Conservation (phyloP, 371 early-diverging fungal genomes). For the Sanchytrium tribonematis region DNA sequence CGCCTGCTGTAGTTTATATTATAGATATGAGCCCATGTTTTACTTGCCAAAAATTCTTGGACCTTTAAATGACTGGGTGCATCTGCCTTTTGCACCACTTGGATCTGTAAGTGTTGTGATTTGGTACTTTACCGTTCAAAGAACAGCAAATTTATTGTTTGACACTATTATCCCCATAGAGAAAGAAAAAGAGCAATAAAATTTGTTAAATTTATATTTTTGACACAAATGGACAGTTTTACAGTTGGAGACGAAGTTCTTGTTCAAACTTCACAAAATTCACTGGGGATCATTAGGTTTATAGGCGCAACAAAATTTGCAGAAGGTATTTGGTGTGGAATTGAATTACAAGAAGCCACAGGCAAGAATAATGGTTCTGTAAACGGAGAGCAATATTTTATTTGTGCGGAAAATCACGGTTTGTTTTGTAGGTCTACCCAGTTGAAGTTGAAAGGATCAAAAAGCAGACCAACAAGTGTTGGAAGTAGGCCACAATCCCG, state of each 20-base stretch:
- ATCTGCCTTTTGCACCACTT: background rate
- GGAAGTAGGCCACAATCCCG: background rate
- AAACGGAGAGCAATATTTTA: slow-evolving; percentile 48
- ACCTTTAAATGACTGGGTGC: background rate
- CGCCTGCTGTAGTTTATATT: background rate
- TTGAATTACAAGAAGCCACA: slow-evolving; percentile 30
- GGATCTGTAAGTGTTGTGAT: background rate
- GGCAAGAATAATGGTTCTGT: slow-evolving; percentile 58
- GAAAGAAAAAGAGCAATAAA: background rate
- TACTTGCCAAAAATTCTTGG: background rate
- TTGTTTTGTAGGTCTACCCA: slow-evolving; percentile 51
- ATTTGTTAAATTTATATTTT: no score
- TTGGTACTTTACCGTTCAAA: background rate
- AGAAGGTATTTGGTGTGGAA: slow-evolving; percentile 46
- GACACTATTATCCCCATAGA: background rate
- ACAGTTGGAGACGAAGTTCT: no score
- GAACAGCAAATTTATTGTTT: background rate
- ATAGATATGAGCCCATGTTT: background rate
- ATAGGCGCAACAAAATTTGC: slow-evolving; percentile 37
- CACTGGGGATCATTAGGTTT: slow-evolving; percentile 9
- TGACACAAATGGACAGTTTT: no score
- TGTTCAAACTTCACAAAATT: no score
- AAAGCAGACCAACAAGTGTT: background rate
- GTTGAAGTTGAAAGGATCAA: slow-evolving; percentile 11
- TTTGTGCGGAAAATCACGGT: slow-evolving; percentile 34